phyloP scores from a whole-genome alignment of 2,329 filamentous ascomycete species.

The Uncinocarpus reesii region DNA sequence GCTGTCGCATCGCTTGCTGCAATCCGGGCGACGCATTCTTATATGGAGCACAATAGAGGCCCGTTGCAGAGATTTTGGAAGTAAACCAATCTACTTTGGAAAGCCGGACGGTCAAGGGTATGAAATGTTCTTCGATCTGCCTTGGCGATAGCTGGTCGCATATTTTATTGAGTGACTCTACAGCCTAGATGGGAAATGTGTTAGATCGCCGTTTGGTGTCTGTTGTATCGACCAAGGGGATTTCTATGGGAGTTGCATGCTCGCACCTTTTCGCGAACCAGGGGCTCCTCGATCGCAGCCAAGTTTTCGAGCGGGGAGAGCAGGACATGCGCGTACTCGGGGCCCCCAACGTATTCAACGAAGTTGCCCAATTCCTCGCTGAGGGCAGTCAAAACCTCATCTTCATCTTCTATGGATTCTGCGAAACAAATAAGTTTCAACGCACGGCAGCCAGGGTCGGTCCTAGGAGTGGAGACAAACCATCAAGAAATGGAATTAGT shows the following conservation, averaged over 20 bases:
- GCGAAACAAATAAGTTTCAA: conserved; percentile 5
- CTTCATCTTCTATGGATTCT: conserved; percentile 99
- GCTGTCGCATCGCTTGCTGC: conserved; percentile 82
- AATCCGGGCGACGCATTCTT: conserved; percentile 76
- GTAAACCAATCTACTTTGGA: conserved; percentile 99
- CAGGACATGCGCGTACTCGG: conserved; percentile 88
- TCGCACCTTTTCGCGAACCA: conserved; percentile 90
- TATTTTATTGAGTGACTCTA: conserved; percentile 99
- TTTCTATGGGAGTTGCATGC: neutral
- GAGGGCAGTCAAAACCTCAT: conserved; percentile 91
- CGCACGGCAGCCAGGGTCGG: conserved; percentile 1
- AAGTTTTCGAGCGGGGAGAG: conserved; percentile 95
- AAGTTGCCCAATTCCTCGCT: conserved; percentile 95
- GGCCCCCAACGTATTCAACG: conserved; percentile 93
- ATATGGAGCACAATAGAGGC: conserved; percentile 89
- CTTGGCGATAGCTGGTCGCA: conserved; percentile 80
- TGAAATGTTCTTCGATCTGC: conserved; percentile 95
- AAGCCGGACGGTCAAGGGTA: conserved; percentile 86
- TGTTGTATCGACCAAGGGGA: neutral
- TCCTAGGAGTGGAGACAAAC: conserved; percentile 48
- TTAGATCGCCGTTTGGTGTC: neutral
- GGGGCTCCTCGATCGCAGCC: conserved; percentile 93
- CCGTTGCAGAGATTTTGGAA: conserved; percentile 95
- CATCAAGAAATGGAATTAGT: conserved; percentile 96
- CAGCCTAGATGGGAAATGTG: conserved; percentile 51